Base-by-base conservation (phyloP, 345 rosid genomes). In the Ceriops tagal region DNA sequence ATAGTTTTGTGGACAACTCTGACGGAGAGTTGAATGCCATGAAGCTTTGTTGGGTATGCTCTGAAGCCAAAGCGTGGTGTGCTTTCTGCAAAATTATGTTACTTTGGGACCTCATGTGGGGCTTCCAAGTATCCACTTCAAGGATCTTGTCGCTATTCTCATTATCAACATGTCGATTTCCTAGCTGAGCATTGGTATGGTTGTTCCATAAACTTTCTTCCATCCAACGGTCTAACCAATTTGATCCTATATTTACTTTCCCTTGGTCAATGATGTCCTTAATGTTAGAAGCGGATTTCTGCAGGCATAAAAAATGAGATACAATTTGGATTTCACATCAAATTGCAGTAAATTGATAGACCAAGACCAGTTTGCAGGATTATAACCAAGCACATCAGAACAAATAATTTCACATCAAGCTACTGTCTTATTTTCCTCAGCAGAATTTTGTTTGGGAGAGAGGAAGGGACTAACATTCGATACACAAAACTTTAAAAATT, bases 161-260 rank as follows among this genome's bases (percentile, higher is more conserved):
- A 51, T 77, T 73, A 20, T 77, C 80, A 59, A 67, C 65, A 27
- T 58, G 65, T 21, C 34, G 69, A 53, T 52, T 77, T 77, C 75
- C 72, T 35, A 43, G 60, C 31, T 71, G 58, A 67, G 73, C 78
- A 47, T 49, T 74, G 24, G 70, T 69, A 16, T 64, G 61, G 71
- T 75, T 75, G 64, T 78, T 82, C 88, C 84, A 62, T 30, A 77
- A 71, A 46, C 70, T 84, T 64, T 88, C 96, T 62, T 93, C 91
- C 86, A 86, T 90, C 96, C 98, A 93, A 5, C 70, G 88, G 70
- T 88, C 96, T 68, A 93, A 78, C 88, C 97, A 86, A 72, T 82
- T 84, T 5, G 89, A 75, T 61, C 86, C 85, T 63, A 74, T 64
- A 39, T 71, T 78, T 28, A 81, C 72, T 74, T 69, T 74, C 26